These are phyloP conservation scores for Scedosporium dehoogii DNA, from an alignment of 2,329 filamentous ascomycete genomes.

Conservation along the genomic window DNA sequence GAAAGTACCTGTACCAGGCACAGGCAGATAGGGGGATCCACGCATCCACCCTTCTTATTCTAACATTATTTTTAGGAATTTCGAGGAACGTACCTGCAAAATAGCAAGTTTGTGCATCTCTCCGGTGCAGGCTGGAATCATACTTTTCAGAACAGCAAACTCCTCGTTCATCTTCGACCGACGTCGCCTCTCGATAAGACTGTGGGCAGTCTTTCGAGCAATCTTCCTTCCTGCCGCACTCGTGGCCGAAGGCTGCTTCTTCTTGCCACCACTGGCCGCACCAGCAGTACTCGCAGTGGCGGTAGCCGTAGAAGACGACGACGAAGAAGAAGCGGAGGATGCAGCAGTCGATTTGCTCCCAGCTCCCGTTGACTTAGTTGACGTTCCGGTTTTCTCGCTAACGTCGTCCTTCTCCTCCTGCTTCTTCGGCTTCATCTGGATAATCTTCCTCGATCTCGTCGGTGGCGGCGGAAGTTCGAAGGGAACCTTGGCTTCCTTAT, in stretches of 20 bases:
- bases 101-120: slow-evolving; percentile 99
- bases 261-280: slow-evolving; percentile 42
- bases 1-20: background rate
- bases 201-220: slow-evolving; percentile 91
- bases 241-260: slow-evolving; percentile 64
- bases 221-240: slow-evolving; percentile 90
- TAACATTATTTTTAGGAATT: background rate
- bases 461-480: slow-evolving; percentile 87
- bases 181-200: slow-evolving; percentile 79
- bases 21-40: background rate
- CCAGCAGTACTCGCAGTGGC: slow-evolving; percentile 13
- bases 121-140: slow-evolving; percentile 92
- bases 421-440: slow-evolving; percentile 78
- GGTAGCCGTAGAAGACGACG: slow-evolving; percentile 10
- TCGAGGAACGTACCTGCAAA: slow-evolving; percentile 56
- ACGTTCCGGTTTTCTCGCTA: slow-evolving; percentile 7
- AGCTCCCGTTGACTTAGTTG: slow-evolving; percentile 7
- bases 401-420: slow-evolving; percentile 26
- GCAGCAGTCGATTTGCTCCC: slow-evolving; percentile 14
- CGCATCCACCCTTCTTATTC: no score
- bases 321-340: slow-evolving; percentile 11
- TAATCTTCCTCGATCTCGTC: slow-evolving; percentile 87
- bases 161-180: slow-evolving; percentile 99
- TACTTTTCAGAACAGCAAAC: slow-evolving; percentile 82
- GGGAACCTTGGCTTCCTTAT: slow-evolving; percentile 42